Evolutionary conservation across 108 stramenopile genomes (phyloP), one percentile per base, ranked within the genome.

Genomic region (Mediolabrus comicus): DNA sequence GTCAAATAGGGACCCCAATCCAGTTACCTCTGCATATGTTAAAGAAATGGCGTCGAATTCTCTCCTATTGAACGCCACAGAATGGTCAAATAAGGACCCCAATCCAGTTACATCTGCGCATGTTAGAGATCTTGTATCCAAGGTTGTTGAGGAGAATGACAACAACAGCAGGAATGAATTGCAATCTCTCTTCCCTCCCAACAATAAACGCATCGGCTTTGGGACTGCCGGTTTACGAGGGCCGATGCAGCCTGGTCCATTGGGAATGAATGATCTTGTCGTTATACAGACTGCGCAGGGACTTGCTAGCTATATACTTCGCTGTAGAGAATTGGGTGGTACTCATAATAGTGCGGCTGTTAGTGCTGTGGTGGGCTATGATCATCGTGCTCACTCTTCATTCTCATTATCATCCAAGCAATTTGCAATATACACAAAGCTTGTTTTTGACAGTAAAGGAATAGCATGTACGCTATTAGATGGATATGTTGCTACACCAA

Each of bases 151-250:
- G 11, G 65, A 62, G 27, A 53, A 67, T 60, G 71, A 67, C 10
- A 57, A 38, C 4, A 41, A 16, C 39, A 17, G 22, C 41, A n/a
- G n/a, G 11, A 72, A 28, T 14, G 75, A 74, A 51, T 38, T 85
- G 29, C 25, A 31, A 4, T 65, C 63, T 4, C 63, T 88, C 4
- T 89, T 89, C 62, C 82, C 86, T 8, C 26, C 43, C 36, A 62
- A 77, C 53, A 60, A 39, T 9, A 17, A 31, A 30, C 86, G 96
- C 4, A 91, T 97, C 49, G 72, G 84, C 30, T 99, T 99, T 61
- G 98, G 98, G 2, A 99, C 98, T 1, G 97, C 98, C 27, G 98
- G 98, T 24, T 73, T 99, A 5, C 82, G 98, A 3, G 83, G 90
- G 16, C 75, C 78, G 26, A 99, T 99, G 98, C 65, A 83, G 39